Base-by-base conservation (phyloP, 148 eudicot species). In the Salicornia ramosissima region DNA sequence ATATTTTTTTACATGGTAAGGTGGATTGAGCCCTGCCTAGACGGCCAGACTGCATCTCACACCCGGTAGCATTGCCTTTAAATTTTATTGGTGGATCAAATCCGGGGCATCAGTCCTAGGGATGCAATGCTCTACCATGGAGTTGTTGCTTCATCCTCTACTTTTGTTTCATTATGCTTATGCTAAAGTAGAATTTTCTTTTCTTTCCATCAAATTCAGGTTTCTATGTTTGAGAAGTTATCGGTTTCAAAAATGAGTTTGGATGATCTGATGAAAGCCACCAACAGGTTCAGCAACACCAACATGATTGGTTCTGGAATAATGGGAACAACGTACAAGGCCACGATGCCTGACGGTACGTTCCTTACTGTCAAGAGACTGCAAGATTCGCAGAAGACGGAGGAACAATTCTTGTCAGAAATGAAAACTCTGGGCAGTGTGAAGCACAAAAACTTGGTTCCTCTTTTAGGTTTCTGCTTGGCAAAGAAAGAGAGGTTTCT, bases 341-440 rank as follows among this genome's bases (percentile, higher is more conserved):
- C 86, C 1, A 68, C 46, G 21, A 64, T 83, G 57, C 67, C 76
- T 57, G 84, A 83, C 67, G 86, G 80, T 36, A 69, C 80, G 16
- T 24, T 70, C 39, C 80, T 83, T 29, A 75, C 75, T 43, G 84
- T 83, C 24, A 83, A 83, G 69, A 83, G 86, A 71, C 33, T 83
- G 65, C 82, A 80, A 25, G 86, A 78, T 63, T 80, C 86, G 1
- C 86, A 78, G 39, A 72, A 77, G 25, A 71, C 82, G 0, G 84
- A 80, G 71, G 78, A 80, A 63, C 84, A 83, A 64, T 83, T 83
- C 50, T 31, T 78, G 68, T 75, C 84, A 0, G 86, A 83, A 77
- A 83, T 83, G 84, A 78, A 66, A 5, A 83, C 86, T 54, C 52
- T 83, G n/a, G 84, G 86, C 26, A 78, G 80, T 46, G 86, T 83